Percentiles rank a stretch among this genome's conserved stretches.
Evolutionary conservation across 176 grass and related monocot species (phyloP).

Genomic region (Calamus simplicifolius): DNA sequence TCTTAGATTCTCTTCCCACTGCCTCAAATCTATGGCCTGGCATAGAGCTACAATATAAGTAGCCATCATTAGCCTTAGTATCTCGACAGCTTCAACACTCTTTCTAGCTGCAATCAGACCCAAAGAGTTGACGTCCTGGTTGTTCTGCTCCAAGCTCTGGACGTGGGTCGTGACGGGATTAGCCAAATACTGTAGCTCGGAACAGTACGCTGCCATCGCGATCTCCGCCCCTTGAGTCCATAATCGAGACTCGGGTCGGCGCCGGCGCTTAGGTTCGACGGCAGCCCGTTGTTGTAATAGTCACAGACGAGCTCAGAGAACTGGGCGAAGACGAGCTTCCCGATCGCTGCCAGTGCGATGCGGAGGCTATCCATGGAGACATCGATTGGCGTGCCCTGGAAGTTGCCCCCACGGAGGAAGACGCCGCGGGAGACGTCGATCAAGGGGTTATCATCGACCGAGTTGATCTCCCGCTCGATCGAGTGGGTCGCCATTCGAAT

Average conservation of each 20-base stretch:
- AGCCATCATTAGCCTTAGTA: neutral
- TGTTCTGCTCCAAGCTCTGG: slow-evolving; percentile 6
- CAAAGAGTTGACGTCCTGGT: slow-evolving; percentile 9
- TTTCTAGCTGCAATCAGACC: slow-evolving; percentile 2
- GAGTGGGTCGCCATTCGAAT: neutral
- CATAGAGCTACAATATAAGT: slow-evolving; percentile 1
- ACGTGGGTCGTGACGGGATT: slow-evolving; percentile 7
- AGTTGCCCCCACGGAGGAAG: neutral
- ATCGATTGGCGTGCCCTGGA: slow-evolving; percentile 2
- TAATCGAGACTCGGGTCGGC: slow-evolving; percentile 2
- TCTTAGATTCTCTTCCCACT: slow-evolving; percentile 3
- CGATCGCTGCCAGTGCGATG: slow-evolving; percentile 1
- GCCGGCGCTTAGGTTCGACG: neutral
- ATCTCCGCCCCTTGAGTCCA: slow-evolving; percentile 9
- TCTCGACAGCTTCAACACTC: neutral
- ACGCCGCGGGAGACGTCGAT: neutral
- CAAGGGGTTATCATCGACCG: slow-evolving; percentile 5
- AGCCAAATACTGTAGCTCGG: slow-evolving; percentile 1
- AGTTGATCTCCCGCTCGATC: too few relatives aligned
- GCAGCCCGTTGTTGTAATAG: slow-evolving; percentile 4
- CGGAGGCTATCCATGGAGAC: slow-evolving; percentile 6
- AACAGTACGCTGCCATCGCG: slow-evolving; percentile 5
- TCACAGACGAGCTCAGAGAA: slow-evolving; percentile 8
- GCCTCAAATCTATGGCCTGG: slow-evolving; percentile 13
- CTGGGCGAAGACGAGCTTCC: slow-evolving; percentile 9